phyloP scores from a whole-genome alignment of 306 rosid species.

The Purshia tridentata region DNA sequence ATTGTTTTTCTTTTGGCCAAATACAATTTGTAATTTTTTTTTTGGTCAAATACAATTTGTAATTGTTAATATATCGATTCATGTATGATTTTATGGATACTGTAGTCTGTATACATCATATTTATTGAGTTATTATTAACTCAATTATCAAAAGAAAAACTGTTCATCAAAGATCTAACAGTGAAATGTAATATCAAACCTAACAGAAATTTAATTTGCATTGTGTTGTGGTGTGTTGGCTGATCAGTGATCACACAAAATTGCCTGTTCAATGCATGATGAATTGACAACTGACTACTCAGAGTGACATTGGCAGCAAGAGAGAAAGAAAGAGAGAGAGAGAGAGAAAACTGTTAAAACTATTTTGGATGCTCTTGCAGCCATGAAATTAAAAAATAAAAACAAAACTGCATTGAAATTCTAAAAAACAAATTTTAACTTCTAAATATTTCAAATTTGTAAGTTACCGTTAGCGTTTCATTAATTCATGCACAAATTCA shows the following conservation, averaged over 20 bases:
- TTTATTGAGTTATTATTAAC: too few species aligned
- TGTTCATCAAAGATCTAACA: not conserved
- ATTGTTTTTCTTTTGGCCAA: too few species aligned
- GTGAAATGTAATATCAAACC: not conserved
- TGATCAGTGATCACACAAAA: not conserved
- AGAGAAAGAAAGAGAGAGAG: conserved; percentile 1
- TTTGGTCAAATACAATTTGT: too few species aligned
- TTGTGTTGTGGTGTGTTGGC: not conserved
- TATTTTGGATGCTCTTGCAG: conserved; percentile 1
- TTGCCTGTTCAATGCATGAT: not conserved
- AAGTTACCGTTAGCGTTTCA: too few species aligned
- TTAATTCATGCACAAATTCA: too few species aligned
- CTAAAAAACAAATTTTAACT: too few species aligned
- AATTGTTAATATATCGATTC: too few species aligned
- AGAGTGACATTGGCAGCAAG: not conserved
- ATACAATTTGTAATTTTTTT: too few species aligned
- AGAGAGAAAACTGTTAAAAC: not conserved
- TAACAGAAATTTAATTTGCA: not conserved
- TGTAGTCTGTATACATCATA: too few species aligned
- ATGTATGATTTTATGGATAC: too few species aligned
- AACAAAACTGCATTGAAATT: not conserved
- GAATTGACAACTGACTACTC: conserved; percentile 19
- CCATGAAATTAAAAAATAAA: not conserved
- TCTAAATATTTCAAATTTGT: too few species aligned
- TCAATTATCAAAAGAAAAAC: too few species aligned